Conservation (phyloP, 768 basidiomycete genomes). For the Coprinopsis sp. region DNA sequence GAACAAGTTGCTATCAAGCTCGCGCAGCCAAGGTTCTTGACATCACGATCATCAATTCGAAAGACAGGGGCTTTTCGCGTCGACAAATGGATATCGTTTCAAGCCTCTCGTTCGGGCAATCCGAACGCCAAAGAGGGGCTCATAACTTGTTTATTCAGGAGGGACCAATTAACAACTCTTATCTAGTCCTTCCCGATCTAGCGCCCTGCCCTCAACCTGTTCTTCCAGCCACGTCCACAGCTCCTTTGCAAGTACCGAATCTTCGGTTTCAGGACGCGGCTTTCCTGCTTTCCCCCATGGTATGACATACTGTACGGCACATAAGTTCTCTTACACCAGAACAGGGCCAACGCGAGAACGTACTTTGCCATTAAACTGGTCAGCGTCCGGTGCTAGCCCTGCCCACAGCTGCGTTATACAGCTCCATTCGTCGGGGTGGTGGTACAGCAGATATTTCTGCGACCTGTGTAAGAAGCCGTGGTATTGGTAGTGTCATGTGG, state of each 20-base stretch:
- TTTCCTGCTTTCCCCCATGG: constrained; percentile 42
- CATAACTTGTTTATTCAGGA: too few species aligned
- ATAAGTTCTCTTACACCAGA: background rate
- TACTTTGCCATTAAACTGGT: constrained; percentile 30
- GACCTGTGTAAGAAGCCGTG: background rate
- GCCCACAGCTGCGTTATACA: constrained; percentile 40
- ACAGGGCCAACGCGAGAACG: background rate
- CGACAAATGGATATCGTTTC: too few species aligned
- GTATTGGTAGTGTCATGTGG: background rate
- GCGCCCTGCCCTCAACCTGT: too few species aligned
- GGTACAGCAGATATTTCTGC: constrained; percentile 12
- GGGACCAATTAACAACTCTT: too few species aligned
- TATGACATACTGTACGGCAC: constrained; percentile 34
- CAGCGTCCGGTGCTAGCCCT: constrained; percentile 30
- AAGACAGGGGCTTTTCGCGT: too few species aligned
- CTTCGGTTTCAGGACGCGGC: constrained; percentile 24
- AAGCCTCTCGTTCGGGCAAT: too few species aligned
- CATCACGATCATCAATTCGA: too few species aligned
- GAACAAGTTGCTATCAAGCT: too few species aligned
- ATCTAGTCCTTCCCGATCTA: too few species aligned
- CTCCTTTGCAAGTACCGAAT: constrained; percentile 29
- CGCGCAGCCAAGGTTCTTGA: too few species aligned
- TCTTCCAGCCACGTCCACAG: constrained; percentile 47
- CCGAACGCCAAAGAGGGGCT: too few species aligned
- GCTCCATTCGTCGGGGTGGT: constrained; percentile 24